Evolutionary conservation across 2,329 filamentous ascomycete species (phyloP).

Genomic region (Oidium heveae): DNA sequence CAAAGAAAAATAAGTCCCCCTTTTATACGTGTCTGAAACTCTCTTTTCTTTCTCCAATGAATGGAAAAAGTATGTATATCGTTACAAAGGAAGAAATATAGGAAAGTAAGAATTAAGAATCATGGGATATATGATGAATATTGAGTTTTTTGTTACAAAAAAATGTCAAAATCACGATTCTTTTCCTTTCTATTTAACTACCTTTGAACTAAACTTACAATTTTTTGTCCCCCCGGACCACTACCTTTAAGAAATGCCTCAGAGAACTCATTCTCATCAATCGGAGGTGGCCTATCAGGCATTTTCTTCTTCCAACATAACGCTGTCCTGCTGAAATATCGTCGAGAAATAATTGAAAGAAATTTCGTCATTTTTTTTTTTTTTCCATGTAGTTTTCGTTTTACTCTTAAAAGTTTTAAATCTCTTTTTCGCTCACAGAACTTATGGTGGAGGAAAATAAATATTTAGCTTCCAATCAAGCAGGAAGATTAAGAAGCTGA

Average conservation of each 20-base stretch:
- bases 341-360: not conserved
- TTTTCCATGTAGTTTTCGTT: no score
- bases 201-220: constrained; percentile 25
- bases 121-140: not conserved
- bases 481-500: no score
- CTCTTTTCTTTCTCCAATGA: no score
- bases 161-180: not conserved
- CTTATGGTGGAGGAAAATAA: no score
- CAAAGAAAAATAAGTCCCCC: not conserved
- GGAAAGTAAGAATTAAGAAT: not conserved
- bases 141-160: not conserved
- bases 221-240: constrained; percentile 88
- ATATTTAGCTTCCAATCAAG: no score
- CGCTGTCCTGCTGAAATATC: not conserved
- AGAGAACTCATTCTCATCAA: constrained; percentile 55
- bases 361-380: not conserved
- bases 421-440: no score
- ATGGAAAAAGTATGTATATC: not conserved
- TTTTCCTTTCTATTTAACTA: no score
- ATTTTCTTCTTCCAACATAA: constrained; percentile 28
- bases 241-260: constrained; percentile 76
- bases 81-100: not conserved
- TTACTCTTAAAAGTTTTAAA: no score
- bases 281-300: constrained; percentile 47
- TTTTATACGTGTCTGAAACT: no score